Conservation (phyloP, 1,139 yeast species). For the Scheffersomyces stambukii region DNA sequence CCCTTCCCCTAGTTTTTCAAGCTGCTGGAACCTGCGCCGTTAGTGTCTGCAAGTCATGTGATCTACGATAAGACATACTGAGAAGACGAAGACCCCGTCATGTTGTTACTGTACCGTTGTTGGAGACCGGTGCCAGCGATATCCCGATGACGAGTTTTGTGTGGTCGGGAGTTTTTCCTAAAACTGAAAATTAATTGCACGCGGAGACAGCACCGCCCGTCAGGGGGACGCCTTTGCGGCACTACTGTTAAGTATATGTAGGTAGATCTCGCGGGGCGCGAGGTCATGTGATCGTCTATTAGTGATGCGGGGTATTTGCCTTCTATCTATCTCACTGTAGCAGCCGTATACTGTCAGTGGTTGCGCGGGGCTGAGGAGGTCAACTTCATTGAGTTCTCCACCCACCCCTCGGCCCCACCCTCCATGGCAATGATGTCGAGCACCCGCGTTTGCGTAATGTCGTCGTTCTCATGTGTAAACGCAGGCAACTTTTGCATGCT, state of each 20-base stretch:
- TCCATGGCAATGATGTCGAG: slow-evolving; percentile 61
- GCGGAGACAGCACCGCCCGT: too few relatives aligned
- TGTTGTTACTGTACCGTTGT: too few relatives aligned
- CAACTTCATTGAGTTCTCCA: slow-evolving; percentile 67
- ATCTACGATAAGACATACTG: slow-evolving; percentile 31
- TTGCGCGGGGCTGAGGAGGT: slow-evolving; percentile 50
- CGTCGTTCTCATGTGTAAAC: slow-evolving; percentile 16
- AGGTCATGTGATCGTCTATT: too few relatives aligned
- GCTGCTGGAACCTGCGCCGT: slow-evolving; percentile 42
- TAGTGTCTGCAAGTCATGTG: slow-evolving; percentile 7
- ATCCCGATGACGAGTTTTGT: too few relatives aligned
- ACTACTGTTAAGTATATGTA: too few relatives aligned
- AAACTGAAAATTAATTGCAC: too few relatives aligned
- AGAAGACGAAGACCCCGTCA: slow-evolving; percentile 28
- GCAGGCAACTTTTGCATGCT: slow-evolving; percentile 44
- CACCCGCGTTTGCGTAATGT: slow-evolving; percentile 33
- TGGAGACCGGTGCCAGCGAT: too few relatives aligned
- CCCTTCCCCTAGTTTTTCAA: slow-evolving; percentile 95
- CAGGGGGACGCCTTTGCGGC: too few relatives aligned
- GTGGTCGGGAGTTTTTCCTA: too few relatives aligned
- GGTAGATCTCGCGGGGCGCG: too few relatives aligned
- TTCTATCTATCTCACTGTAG: too few relatives aligned
- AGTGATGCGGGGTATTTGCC: too few relatives aligned
- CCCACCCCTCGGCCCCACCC: slow-evolving; percentile 93
- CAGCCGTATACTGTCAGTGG: slow-evolving; percentile 29